Conservation (phyloP, 2,329 filamentous ascomycete species). For the Cladophialophora chaetospira region DNA sequence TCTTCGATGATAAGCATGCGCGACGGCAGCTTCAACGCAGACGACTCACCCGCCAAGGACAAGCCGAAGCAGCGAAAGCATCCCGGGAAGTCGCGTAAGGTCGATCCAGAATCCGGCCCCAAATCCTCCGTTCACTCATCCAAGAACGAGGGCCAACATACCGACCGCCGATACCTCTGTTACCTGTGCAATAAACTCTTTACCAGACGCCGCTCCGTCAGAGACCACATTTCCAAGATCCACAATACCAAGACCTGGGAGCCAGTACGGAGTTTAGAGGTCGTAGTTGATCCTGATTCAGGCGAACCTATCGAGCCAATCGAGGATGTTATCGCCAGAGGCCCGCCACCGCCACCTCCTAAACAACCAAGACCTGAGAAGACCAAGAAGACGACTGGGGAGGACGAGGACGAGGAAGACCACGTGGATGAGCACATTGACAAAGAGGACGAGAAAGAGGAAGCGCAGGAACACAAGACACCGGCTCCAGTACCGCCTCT, state of each 20-base stretch:
- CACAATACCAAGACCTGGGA: constrained; percentile 34
- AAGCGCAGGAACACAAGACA: neutral
- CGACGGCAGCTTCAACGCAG: constrained; percentile 9
- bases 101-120: constrained; percentile 18
- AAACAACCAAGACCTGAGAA: constrained; percentile 22
- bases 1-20: constrained; percentile 15
- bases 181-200: constrained; percentile 35
- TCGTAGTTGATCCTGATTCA: constrained; percentile 31
- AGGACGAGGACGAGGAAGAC: constrained; percentile 14
- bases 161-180: constrained; percentile 34
- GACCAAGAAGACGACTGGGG: constrained; percentile 18
- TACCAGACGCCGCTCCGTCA: constrained; percentile 32
- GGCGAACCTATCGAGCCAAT: constrained; percentile 33
- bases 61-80: constrained; percentile 24
- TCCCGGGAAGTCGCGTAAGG: constrained; percentile 27
- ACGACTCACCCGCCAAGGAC: constrained; percentile 3
- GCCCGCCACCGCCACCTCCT: constrained; percentile 28
- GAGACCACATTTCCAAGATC: constrained; percentile 35
- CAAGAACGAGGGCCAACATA: constrained; percentile 35
- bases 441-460: constrained; percentile 2
- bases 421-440: constrained; percentile 2
- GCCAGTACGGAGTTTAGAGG: constrained; percentile 30
- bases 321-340: constrained; percentile 32
- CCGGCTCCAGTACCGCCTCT: constrained; percentile 1
- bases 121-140: constrained; percentile 32